A percentile compares a stretch with the other conserved stretches of the same genome.
Conservation (phyloP, 2,329 filamentous ascomycete genomes). For the Fusarium cicatricum region DNA sequence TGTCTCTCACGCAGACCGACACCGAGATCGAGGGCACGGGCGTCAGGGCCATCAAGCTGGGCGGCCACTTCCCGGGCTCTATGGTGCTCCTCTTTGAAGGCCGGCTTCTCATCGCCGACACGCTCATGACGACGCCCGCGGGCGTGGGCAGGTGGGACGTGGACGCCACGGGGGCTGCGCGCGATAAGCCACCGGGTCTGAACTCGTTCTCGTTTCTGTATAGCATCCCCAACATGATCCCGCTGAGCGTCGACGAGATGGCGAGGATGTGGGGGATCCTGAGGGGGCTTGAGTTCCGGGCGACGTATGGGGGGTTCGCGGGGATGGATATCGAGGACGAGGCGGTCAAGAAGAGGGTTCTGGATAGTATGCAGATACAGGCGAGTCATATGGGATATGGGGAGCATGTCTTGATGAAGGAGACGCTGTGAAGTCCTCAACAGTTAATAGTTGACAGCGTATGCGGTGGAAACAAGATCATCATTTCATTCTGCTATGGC, state of each 20-base stretch:
- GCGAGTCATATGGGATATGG: conserved; percentile 59
- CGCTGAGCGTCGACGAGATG: conserved; percentile 70
- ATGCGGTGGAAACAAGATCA: background rate
- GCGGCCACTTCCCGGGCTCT: conserved; percentile 83
- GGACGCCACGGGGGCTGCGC: conserved; percentile 48
- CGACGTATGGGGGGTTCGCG: conserved; percentile 73
- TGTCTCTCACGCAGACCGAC: conserved; percentile 56
- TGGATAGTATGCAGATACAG: conserved; percentile 82
- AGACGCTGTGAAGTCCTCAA: conserved; percentile 20
- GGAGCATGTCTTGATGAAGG: conserved; percentile 50
- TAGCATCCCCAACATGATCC: conserved; percentile 79
- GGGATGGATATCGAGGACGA: conserved; percentile 67
- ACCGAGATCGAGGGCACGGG: conserved; percentile 56
- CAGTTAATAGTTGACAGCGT: background rate
- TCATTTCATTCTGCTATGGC: conserved; percentile 7
- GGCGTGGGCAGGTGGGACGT: conserved; percentile 56
- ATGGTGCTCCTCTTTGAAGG: conserved; percentile 69
- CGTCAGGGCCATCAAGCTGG: conserved; percentile 71
- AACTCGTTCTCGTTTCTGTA: conserved; percentile 77
- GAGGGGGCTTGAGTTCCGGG: conserved; percentile 66
- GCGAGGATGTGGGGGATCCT: conserved; percentile 75
- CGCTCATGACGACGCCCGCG: conserved; percentile 74
- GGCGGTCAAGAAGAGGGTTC: conserved; percentile 68
- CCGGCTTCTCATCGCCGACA: conserved; percentile 78
- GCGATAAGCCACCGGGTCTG: conserved; percentile 52